Evolutionary conservation across 2,329 filamentous ascomycete genomes (phyloP), one percentile per base, ranked within the genome.

Genomic region (Diaporthe nobilis): DNA sequence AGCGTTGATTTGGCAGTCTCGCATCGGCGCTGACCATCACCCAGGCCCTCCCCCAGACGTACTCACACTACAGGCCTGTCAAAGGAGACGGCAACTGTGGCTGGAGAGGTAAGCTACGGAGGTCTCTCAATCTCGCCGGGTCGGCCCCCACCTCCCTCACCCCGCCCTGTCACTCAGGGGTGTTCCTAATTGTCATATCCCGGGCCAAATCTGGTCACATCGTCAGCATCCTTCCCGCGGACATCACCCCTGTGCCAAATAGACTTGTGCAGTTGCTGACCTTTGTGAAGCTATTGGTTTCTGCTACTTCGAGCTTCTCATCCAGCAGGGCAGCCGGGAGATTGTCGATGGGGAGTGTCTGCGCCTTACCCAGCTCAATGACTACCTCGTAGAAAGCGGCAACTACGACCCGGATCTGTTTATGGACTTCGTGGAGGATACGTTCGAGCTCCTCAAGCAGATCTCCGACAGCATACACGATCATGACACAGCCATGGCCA

Each of bases 31-130:
- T 77, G 63, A 77, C 44, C 1, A 25, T 37, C 9, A n/a, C 28
- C 20, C 79, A 98, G 95, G 90, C 92, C 28, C 89, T 99, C 73
- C 94, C 95, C 9, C 89, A 93, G 80, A 95, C 93, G 74, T 98
- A 98, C 84, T 94, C 95, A 28, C 93, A 95, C 82, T 98, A 96
- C 82, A 94, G 97, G 73, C 93, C 93, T 15, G 92, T 98, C 83
- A 93, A 94, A 84, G 96, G 97, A 72, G 96, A 98, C 85, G 97
- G 97, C 76, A 97, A 98, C 83, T 98, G 97, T 85, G 97, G 96
- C 81, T 98, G 97, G 96, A 92, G 96, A 93, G 97, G 96, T 98
- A 89, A 87, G 92, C 86, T 39, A 31, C 15, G 10, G n/a, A 15
- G 65, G 22, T 28, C 13, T 53, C 13, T 22, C 44, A 34, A 10